Evolutionary conservation across 345 rosid species (phyloP).

Genomic region (Tarenaya hassleriana): DNA sequence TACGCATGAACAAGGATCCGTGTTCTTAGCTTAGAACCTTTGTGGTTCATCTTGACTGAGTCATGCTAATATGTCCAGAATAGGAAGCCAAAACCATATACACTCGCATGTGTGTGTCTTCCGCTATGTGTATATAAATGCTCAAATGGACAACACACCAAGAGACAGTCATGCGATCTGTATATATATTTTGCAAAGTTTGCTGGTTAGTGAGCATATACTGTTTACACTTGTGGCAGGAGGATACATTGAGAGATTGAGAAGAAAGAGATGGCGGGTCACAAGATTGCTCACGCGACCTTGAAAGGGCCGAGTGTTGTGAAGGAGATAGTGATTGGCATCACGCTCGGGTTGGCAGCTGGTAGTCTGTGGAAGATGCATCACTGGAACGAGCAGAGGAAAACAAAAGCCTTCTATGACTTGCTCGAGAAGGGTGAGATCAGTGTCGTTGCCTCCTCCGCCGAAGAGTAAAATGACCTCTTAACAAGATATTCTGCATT

Average conservation of each 20-base stretch:
- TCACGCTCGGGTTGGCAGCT: conserved; percentile 62
- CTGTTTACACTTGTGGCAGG: too few species aligned
- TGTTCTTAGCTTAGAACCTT: not conserved
- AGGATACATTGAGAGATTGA: too few species aligned
- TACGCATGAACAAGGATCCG: not conserved
- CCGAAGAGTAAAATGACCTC: conserved; percentile 46
- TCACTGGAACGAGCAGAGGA: conserved; percentile 97
- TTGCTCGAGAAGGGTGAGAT: conserved; percentile 90
- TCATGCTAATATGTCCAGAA: too few species aligned
- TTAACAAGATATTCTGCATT: too few species aligned
- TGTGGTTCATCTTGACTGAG: too few species aligned
- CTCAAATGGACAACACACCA: too few species aligned
- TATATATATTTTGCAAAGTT: too few species aligned
- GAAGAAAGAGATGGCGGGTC: conserved; percentile 48
- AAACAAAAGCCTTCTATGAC: conserved; percentile 75
- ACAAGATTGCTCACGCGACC: conserved; percentile 72
- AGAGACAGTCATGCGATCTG: too few species aligned
- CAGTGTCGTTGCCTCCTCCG: conserved; percentile 65
- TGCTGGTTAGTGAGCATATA: too few species aligned
- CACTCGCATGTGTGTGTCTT: too few species aligned
- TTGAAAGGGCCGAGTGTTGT: conserved; percentile 91
- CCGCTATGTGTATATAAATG: too few species aligned
- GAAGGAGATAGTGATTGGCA: conserved; percentile 63
- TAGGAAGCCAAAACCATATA: too few species aligned
- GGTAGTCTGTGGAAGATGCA: conserved; percentile 95